A percentile compares a stretch with the other conserved stretches of the same genome.
phyloP scores from a whole-genome alignment of 2,329 filamentous ascomycete species.

The Amylocarpus encephaloides region DNA sequence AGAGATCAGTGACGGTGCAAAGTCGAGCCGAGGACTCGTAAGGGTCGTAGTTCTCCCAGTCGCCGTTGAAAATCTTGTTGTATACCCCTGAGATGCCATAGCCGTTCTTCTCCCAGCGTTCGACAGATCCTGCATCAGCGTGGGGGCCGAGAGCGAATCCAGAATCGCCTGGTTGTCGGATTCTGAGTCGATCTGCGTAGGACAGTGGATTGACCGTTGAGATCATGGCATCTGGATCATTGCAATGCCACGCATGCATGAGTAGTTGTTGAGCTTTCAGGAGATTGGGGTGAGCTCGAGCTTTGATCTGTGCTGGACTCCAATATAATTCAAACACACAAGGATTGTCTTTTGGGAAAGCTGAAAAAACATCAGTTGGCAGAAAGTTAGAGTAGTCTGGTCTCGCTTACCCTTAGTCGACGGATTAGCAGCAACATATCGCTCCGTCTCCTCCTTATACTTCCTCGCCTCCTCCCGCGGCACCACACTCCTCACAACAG shows the following conservation, averaged over 20 bases:
- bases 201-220: slow-evolving; percentile 50
- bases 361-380: slow-evolving; percentile 27
- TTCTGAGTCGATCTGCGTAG: slow-evolving; percentile 61
- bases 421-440: slow-evolving; percentile 60
- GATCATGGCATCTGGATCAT: slow-evolving; percentile 35
- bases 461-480: slow-evolving; percentile 54
- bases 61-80: slow-evolving; percentile 62
- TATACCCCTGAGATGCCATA: slow-evolving; percentile 67
- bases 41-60: slow-evolving; percentile 76
- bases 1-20: slow-evolving; percentile 63
- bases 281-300: slow-evolving; percentile 60
- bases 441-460: slow-evolving; percentile 58
- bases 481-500: slow-evolving; percentile 59
- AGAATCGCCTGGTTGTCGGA: slow-evolving; percentile 63
- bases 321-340: slow-evolving; percentile 74
- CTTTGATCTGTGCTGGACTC: slow-evolving; percentile 61
- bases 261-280: slow-evolving; percentile 55
- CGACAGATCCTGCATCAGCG: slow-evolving; percentile 66
- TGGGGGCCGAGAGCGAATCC: slow-evolving; percentile 68
- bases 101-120: slow-evolving; percentile 66
- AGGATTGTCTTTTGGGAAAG: slow-evolving; percentile 60
- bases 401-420: slow-evolving; percentile 38
- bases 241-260: slow-evolving; percentile 54
- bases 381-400: background rate
- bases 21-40: slow-evolving; percentile 72